Conservation (phyloP, 495 filamentous ascomycete genomes). For the Penicillium coffeae region DNA sequence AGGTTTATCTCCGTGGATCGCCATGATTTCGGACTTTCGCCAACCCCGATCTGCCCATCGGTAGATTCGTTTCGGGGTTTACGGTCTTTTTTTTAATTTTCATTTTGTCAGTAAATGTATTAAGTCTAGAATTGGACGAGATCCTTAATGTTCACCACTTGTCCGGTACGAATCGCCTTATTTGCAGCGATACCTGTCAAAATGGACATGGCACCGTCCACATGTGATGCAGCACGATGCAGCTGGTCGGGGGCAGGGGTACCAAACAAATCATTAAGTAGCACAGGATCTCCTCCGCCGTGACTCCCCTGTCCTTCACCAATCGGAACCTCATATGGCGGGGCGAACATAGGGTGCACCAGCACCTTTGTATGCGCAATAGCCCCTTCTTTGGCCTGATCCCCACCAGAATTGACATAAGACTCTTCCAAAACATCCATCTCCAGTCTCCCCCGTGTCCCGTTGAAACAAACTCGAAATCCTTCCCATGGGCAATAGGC, state of each 20-base stretch:
- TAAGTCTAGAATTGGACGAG: constrained; percentile 23
- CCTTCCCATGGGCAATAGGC: constrained; percentile 36
- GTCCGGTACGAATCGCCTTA: constrained; percentile 49
- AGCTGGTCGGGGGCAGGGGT: constrained; percentile 14
- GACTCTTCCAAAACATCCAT: constrained; percentile 32
- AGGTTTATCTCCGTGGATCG: not conserved
- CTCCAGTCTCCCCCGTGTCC: constrained; percentile 28
- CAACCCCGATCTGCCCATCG: no score
- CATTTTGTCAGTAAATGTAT: no score
- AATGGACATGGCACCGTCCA: constrained; percentile 54
- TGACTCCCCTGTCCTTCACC: no score
- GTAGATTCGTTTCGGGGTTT: no score
- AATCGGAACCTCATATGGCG: constrained; percentile 24
- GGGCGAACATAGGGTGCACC: constrained; percentile 29
- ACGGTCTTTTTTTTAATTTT: no score
- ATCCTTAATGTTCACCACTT: constrained; percentile 27
- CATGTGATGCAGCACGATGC: constrained; percentile 33
- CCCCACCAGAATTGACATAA: constrained; percentile 33
- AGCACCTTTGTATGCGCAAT: constrained; percentile 45
- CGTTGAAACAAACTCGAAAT: constrained; percentile 31
- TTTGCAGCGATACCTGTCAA: constrained; percentile 57
- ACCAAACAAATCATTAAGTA: constrained; percentile 30
- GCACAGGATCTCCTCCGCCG: no score
- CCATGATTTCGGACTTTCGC: no score
- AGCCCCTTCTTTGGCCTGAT: constrained; percentile 29